phyloP scores from a whole-genome alignment of 2,329 filamentous ascomycete species.

The Harringtonia lauricola region DNA sequence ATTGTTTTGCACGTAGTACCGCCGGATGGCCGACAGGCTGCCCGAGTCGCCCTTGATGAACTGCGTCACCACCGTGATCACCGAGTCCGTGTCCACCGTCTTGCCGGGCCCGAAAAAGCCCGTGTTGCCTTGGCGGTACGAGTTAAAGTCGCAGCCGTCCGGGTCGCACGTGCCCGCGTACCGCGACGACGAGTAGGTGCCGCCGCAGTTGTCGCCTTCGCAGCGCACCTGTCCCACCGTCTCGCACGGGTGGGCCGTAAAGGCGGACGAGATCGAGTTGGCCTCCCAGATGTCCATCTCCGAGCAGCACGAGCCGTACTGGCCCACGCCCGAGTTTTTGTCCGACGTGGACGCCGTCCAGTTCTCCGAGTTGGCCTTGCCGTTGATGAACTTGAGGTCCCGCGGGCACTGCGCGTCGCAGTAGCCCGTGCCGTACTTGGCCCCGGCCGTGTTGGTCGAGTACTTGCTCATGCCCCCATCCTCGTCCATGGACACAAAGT shows the following conservation, averaged over 20 bases:
- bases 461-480: slow-evolving; percentile 35
- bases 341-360: slow-evolving; percentile 39
- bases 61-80: slow-evolving; percentile 52
- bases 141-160: slow-evolving; percentile 56
- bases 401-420: slow-evolving; percentile 34
- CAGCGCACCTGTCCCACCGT: slow-evolving; percentile 29
- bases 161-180: slow-evolving; percentile 46
- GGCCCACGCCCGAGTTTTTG: slow-evolving; percentile 35
- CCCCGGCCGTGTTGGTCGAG: slow-evolving; percentile 29
- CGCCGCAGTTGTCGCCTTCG: slow-evolving; percentile 32
- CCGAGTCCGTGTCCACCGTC: slow-evolving; percentile 44
- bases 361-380: slow-evolving; percentile 25
- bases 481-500: slow-evolving; percentile 35
- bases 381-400: slow-evolving; percentile 36
- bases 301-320: slow-evolving; percentile 40
- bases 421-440: slow-evolving; percentile 43
- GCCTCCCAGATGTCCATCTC: slow-evolving; percentile 55
- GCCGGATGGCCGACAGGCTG: slow-evolving; percentile 42
- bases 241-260: slow-evolving; percentile 48
- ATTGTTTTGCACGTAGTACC: slow-evolving; percentile 51
- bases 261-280: slow-evolving; percentile 46
- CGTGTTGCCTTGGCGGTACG: slow-evolving; percentile 49
- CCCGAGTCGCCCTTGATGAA: slow-evolving; percentile 37
- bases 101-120: slow-evolving; percentile 43
- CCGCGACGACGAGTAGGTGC: slow-evolving; percentile 26